These are phyloP conservation scores for Fraxinus greggii DNA, from an alignment of 305 asterid genomes.

Conservation along the genomic window DNA sequence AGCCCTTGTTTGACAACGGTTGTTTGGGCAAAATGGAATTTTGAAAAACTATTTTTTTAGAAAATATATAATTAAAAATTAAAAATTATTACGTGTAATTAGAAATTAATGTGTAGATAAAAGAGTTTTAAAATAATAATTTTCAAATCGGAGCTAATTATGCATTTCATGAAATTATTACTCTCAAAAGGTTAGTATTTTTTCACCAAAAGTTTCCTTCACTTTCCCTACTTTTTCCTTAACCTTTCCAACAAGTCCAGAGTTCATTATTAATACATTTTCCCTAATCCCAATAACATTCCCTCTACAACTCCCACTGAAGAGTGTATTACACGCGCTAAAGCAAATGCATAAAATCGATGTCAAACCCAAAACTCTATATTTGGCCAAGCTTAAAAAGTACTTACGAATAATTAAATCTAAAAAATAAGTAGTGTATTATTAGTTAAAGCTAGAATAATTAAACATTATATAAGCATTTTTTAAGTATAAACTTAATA, in stretches of 20 bases:
- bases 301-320: not conserved
- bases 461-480: not conserved
- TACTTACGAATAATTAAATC: not conserved
- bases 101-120: too few relatives aligned
- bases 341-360: not conserved
- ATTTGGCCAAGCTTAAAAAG: not conserved
- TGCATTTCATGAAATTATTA: too few relatives aligned
- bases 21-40: too few relatives aligned
- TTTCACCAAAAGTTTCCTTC: not conserved
- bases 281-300: constrained; percentile 28
- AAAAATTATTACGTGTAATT: too few relatives aligned
- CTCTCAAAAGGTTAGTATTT: too few relatives aligned
- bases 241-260: not conserved
- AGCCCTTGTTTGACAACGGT: too few relatives aligned
- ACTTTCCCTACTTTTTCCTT: not conserved
- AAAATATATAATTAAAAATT: too few relatives aligned
- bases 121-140: too few relatives aligned
- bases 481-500: too few relatives aligned
- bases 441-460: not conserved
- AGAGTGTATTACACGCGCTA: not conserved
- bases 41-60: too few relatives aligned
- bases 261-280: not conserved
- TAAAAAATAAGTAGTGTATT: not conserved
- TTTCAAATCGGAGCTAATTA: too few relatives aligned
- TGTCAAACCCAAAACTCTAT: not conserved